These are phyloP conservation scores for Diaporthe aspalathi DNA, from an alignment of 2,329 filamentous ascomycete species.

Conservation along the genomic window DNA sequence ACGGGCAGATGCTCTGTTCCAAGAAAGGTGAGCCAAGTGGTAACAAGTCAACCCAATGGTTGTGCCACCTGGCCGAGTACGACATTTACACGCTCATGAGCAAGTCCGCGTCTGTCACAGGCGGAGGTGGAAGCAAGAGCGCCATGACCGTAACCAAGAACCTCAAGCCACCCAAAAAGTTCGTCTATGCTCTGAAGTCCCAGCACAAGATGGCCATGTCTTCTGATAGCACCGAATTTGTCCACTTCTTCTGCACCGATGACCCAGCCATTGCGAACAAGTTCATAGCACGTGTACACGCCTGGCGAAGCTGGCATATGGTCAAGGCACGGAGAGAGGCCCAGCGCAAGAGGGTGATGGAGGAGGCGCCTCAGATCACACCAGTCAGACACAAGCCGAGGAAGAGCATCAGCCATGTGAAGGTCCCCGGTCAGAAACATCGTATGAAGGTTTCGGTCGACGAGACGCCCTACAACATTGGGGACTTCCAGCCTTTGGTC, in stretches of 20 bases:
- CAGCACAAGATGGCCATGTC: conserved; percentile 91
- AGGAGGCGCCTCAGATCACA: conserved; percentile 46
- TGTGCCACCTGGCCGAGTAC: conserved; percentile 92
- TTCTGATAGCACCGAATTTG: conserved; percentile 83
- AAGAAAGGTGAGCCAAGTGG: conserved; percentile 74
- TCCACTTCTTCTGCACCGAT: conserved; percentile 90
- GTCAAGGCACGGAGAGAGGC: conserved; percentile 62
- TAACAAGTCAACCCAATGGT: conserved; percentile 74
- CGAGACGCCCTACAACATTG: conserved; percentile 70
- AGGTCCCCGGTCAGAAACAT: conserved; percentile 47
- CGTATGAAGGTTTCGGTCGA: conserved; percentile 57
- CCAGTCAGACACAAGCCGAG: conserved; percentile 45
- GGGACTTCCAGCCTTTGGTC: conserved; percentile 75
- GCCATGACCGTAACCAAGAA: conserved; percentile 57
- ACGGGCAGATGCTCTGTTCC: conserved; percentile 77
- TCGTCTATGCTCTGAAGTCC: conserved; percentile 90
- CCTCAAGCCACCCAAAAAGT: conserved; percentile 85
- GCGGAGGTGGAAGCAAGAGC: conserved; percentile 66
- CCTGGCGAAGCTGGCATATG: conserved; percentile 93
- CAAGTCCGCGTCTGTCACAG: neutral
- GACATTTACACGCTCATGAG: conserved; percentile 84
- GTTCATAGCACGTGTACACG: conserved; percentile 79
- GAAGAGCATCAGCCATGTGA: conserved; percentile 48
- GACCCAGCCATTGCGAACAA: conserved; percentile 73
- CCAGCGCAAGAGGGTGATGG: conserved; percentile 45